Conservation (phyloP, 495 filamentous ascomycete genomes). For the Talaromyces thailandensis region DNA sequence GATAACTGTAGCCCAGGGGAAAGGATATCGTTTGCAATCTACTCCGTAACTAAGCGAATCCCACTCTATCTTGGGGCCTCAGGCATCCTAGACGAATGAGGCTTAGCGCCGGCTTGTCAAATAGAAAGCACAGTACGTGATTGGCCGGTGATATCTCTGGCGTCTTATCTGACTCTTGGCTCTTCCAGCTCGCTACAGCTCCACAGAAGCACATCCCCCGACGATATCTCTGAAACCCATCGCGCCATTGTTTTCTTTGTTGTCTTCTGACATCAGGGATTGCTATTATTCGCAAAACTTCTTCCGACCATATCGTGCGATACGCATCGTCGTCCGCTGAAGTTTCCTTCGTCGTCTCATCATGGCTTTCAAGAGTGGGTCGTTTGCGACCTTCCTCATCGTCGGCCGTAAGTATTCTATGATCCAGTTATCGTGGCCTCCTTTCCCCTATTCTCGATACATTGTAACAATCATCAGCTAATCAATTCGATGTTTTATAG, state of each 20-base stretch:
- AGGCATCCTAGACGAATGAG: background rate
- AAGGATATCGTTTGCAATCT: background rate
- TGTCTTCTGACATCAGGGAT: background rate
- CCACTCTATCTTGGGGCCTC: background rate
- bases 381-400: conserved; percentile 92
- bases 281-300: background rate
- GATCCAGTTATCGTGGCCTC: background rate
- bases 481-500: conserved; percentile 28
- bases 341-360: background rate
- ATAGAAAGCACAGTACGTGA: background rate
- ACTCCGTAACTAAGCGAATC: background rate
- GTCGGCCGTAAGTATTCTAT: conserved; percentile 65
- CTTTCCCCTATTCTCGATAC: background rate
- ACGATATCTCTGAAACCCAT: background rate
- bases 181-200: conserved; percentile 2
- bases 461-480: background rate
- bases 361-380: conserved; percentile 34
- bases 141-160: background rate
- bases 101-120: background rate
- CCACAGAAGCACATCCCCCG: background rate
- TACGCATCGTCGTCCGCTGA: background rate
- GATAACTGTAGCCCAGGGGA: background rate
- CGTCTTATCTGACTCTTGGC: background rate
- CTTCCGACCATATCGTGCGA: background rate
- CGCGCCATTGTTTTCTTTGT: background rate